Evolutionary conservation across 495 filamentous ascomycete species (phyloP), one percentile per base, ranked within the genome.

Genomic region (Letharia lupina): DNA sequence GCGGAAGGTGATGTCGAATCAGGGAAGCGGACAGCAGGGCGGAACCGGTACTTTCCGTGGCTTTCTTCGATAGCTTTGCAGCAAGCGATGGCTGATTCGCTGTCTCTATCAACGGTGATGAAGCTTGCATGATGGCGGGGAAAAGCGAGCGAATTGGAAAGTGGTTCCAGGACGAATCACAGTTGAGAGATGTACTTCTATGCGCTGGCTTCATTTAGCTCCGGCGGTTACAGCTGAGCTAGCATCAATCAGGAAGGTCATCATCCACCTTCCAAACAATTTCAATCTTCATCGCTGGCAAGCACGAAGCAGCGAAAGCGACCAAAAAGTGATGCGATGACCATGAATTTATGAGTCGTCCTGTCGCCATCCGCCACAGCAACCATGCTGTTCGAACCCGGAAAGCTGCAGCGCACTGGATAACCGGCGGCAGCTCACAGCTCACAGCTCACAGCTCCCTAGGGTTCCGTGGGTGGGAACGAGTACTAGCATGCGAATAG

Each of bases 161-260:
- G 1, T 13, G 13, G 20, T 40, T 44, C 45, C 39, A 48, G 11
- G 40, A 65, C 54, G 28, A 65, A 65, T 65, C 47, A 62, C 35
- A 61, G 40, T 8, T 33, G 39, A 40, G 37, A 62, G 18, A 28
- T 59, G 63, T 54, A 50, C 5, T 61, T 45, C 47, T 54, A 65
- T 44, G 31, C 67, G 67, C 67, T 65, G 56, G 41, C 62, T 37
- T 50, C 2, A n/a, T 65, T 68, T 68, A 68, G 71, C 68, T 15
- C 37, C 62, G n/a, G 68, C 42, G 61, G 72, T 63, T 23, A 66
- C 63, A 12, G 47, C 61, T 39, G 47, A 47, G 50, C 73, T 68
- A 66, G 56, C 56, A 44, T 60, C 54, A 47, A 13, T 39, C 11
- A 0, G 54, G 63, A 59, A 60, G 63, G 31, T 65, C 52, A 57